Conservation (phyloP, 2,329 filamentous ascomycete species). For the Beauveria asiatica region DNA sequence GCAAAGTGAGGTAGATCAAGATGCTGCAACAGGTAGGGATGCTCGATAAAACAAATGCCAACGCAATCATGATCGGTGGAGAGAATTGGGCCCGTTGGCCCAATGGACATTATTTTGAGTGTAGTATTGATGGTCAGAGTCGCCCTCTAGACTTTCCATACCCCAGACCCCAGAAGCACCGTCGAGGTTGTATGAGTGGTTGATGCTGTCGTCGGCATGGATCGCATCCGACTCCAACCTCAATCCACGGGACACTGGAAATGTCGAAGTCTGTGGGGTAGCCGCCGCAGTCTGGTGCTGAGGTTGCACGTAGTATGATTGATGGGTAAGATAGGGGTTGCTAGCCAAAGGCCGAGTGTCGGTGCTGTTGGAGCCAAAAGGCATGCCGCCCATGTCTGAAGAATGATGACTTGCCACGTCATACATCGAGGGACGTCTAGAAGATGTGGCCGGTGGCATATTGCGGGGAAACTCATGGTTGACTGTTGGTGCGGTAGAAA, state of each 20-base stretch:
- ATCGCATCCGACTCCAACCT: constrained; percentile 15
- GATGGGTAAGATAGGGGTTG: constrained; percentile 11
- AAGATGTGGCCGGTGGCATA: constrained; percentile 16
- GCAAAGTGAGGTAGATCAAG: too few species aligned
- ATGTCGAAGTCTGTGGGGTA: constrained; percentile 12
- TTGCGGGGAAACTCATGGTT: constrained; percentile 19
- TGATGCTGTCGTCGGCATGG: neutral
- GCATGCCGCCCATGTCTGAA: constrained; percentile 13
- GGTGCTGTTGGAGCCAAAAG: constrained; percentile 7
- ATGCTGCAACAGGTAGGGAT: neutral
- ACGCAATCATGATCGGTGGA: neutral
- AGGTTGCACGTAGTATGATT: constrained; percentile 15
- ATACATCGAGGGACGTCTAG: constrained; percentile 16
- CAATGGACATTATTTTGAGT: neutral
- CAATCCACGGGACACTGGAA: constrained; percentile 15
- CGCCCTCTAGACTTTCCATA: neutral
- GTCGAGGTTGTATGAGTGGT: neutral
- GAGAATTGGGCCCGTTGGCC: neutral
- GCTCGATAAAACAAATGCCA: neutral
- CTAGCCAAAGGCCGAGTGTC: constrained; percentile 11
- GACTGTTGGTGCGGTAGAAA: constrained; percentile 13
- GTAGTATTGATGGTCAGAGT: constrained; percentile 6
- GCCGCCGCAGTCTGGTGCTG: constrained; percentile 12
- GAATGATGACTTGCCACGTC: constrained; percentile 12
- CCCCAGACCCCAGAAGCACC: neutral